Percentiles rank a stretch among this genome's conserved stretches.
These are phyloP conservation scores for Cucurbita ficifolia DNA, from an alignment of 306 rosid genomes.

Conservation along the genomic window DNA sequence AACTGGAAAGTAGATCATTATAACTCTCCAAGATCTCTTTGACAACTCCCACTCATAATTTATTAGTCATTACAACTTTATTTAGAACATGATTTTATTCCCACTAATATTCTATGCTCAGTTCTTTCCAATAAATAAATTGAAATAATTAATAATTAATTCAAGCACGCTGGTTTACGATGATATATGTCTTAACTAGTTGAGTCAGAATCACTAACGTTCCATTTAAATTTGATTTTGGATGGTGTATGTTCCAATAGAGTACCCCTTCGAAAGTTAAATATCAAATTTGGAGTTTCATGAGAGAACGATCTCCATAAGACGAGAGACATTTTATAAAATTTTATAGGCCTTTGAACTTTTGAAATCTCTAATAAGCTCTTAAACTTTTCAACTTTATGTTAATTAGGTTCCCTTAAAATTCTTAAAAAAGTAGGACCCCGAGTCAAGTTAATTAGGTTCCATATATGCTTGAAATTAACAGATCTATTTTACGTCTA, in stretches of 20 bases:
- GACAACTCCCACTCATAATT: neutral
- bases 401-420: too few relatives aligned
- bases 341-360: too few relatives aligned
- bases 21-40: neutral
- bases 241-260: constrained; percentile 71
- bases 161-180: too few relatives aligned
- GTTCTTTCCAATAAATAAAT: neutral
- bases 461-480: too few relatives aligned
- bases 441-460: too few relatives aligned
- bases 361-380: too few relatives aligned
- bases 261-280: constrained; percentile 55
- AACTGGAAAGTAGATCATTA: neutral
- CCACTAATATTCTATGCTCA: neutral
- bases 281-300: constrained; percentile 46
- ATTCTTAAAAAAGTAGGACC: too few relatives aligned
- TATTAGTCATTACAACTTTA: neutral
- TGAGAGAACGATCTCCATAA: constrained; percentile 71
- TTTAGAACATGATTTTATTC: neutral
- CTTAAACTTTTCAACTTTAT: too few relatives aligned
- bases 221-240: too few relatives aligned
- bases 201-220: too few relatives aligned
- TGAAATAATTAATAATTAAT: neutral
- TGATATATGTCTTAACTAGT: too few relatives aligned
- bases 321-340: neutral
- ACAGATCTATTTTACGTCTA: too few relatives aligned